Base-by-base conservation (phyloP, 2,329 filamentous ascomycete species). In the Chaetothyriales sp. region DNA sequence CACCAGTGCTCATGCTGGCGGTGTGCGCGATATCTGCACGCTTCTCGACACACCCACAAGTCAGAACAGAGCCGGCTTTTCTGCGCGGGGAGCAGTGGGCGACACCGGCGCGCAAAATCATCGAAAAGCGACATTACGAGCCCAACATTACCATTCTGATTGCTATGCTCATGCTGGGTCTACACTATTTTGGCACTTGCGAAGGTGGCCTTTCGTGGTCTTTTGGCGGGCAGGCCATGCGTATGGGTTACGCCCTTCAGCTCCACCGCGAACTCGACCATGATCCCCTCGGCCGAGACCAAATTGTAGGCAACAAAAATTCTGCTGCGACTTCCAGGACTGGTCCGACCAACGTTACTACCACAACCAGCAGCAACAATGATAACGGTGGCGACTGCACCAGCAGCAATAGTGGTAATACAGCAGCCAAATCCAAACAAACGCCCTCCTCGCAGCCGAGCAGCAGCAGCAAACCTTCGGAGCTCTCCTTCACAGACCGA, bases 131-230 rank as follows among this genome's bases (percentile, higher is more conserved):
- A 60, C 95, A 94, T 62, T 92, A 97, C 64, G 87, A 88, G 70
- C 90, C 92, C 1, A 97, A 95, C 65, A 92, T 97, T 57, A 97
- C 90, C 2, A 94, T 95, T 44, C 70, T 98, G 46, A 95, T 89
- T 4, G 92, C 90, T 46, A 83, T 95, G 55, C 69, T 97, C 7
- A 79, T 97, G 18, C 76, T 97, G 15, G 89, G 89, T 2, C 74
- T 98, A 40, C 90, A 98, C 65, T 90, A 95, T 63, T 97, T 97
- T 62, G 92, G 92, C 51, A 97, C 90, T 10, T 97, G 92, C 64
- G 90, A 97, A 65, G 92, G 92, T 52, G 90, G 89, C 13, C 80
- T 90, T 58, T 95, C 89, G 65, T 98, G 92, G 92, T 87, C 94
- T 54, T 80, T 97, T 57, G 89, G 89, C 18, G 92, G 92, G 1